phyloP scores from a whole-genome alignment of 2,329 filamentous ascomycete genomes.

The Clonostachys rhizophaga region DNA sequence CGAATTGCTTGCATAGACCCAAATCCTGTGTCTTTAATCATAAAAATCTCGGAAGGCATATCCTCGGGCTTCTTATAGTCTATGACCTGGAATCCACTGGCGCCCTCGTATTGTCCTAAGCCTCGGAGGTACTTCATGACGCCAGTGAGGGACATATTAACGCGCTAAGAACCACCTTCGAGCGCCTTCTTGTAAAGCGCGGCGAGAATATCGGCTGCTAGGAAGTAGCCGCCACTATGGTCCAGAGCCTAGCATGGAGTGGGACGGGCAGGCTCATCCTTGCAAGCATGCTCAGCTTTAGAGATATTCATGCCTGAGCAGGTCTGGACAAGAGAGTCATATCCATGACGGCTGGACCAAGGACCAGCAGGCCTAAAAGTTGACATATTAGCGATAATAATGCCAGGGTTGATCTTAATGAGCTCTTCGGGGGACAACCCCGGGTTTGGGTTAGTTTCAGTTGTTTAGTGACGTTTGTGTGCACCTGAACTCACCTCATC shows the following conservation, averaged over 20 bases:
- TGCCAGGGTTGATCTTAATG: conserved; percentile 24
- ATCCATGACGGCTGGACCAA: conserved; percentile 35
- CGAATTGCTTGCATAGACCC: conserved; percentile 39
- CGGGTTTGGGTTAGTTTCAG: neutral
- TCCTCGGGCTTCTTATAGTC: conserved; percentile 19
- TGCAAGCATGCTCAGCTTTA: conserved; percentile 38
- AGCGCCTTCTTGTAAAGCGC: conserved; percentile 38
- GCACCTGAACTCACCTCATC: conserved; percentile 7
- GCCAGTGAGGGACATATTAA: conserved; percentile 50
- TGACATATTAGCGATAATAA: conserved; percentile 43
- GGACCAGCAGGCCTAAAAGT: conserved; percentile 41
- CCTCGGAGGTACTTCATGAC: conserved; percentile 51
- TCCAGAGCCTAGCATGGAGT: conserved; percentile 49
- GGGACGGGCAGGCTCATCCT: conserved; percentile 27
- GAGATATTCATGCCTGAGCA: conserved; percentile 47
- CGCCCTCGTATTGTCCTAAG: conserved; percentile 42
- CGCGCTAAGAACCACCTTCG: conserved; percentile 38
- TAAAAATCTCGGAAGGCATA: conserved; percentile 29
- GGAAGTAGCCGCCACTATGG: conserved; percentile 45
- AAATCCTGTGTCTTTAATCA: conserved; percentile 36
- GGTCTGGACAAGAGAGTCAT: conserved; percentile 45
- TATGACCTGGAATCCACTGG: conserved; percentile 32
- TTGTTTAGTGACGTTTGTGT: neutral
- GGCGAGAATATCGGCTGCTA: conserved; percentile 43
- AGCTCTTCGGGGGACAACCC: conserved; percentile 23